Evolutionary conservation across 2,329 filamentous ascomycete species (phyloP).

Genomic region (Eutypa lata): DNA sequence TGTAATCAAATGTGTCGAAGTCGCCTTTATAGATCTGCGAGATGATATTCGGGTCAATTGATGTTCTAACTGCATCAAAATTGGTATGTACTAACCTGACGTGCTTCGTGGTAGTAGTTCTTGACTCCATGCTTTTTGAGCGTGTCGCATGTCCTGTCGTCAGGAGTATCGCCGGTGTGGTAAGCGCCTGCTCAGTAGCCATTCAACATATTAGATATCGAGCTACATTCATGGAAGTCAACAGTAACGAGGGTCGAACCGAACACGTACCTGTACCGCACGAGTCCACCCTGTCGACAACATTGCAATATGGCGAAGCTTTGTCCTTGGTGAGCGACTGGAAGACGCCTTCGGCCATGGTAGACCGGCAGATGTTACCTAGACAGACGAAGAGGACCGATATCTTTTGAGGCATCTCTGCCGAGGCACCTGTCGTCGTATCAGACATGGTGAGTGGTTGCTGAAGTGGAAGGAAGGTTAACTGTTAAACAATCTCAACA

Average conservation of each 20-base stretch:
- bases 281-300: conserved; percentile 72
- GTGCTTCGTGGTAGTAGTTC: conserved; percentile 72
- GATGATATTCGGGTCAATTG: too few relatives aligned
- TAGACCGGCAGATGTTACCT: conserved; percentile 91
- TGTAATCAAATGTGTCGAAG: conserved; percentile 84
- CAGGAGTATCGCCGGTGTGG: conserved; percentile 73
- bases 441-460: conserved; percentile 2
- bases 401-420: conserved; percentile 32
- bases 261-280: conserved; percentile 68
- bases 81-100: conserved; percentile 69
- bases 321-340: conserved; percentile 61
- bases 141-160: conserved; percentile 79
- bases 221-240: too few relatives aligned
- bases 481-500: too few relatives aligned
- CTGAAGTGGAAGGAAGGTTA: neutral
- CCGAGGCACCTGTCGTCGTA: neutral
- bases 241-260: too few relatives aligned
- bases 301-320: conserved; percentile 50
- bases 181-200: conserved; percentile 78
- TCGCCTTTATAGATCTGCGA: conserved; percentile 59
- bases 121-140: conserved; percentile 71
- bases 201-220: too few relatives aligned
- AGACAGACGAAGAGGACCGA: conserved; percentile 93
- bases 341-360: conserved; percentile 97
- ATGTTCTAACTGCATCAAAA: too few relatives aligned